A percentile compares a stretch with the other conserved stretches of the same genome.
phyloP scores from a whole-genome alignment of 1,284 basidiomycete species.

The Ceratobasidium papillatum region DNA sequence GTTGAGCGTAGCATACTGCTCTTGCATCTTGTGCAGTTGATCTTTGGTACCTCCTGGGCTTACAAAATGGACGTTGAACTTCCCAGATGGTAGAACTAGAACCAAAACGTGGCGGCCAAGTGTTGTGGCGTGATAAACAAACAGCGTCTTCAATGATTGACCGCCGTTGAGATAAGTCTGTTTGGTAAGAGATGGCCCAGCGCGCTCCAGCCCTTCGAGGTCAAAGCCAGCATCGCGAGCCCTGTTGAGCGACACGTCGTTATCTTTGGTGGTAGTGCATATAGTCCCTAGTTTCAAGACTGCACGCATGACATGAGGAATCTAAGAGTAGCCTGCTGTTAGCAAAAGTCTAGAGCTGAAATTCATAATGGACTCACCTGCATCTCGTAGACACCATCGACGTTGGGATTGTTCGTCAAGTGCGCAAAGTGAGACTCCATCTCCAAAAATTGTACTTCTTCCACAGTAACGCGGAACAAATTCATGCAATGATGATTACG shows the following conservation, averaged over 20 bases:
- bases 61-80: slow-evolving; percentile 86
- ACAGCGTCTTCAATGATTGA: slow-evolving; percentile 78
- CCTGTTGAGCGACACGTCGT: slow-evolving; percentile 76
- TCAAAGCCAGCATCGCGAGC: slow-evolving; percentile 88
- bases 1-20: slow-evolving; percentile 71
- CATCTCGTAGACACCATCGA: slow-evolving; percentile 94
- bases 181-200: slow-evolving; percentile 65
- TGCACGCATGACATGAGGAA: slow-evolving; percentile 86
- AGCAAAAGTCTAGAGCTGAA: neutral
- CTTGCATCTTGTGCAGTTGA: slow-evolving; percentile 77
- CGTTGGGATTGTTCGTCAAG: slow-evolving; percentile 92
- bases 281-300: slow-evolving; percentile 86
- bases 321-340: slow-evolving; percentile 55
- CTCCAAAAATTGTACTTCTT: slow-evolving; percentile 84
- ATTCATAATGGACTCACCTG: slow-evolving; percentile 63
- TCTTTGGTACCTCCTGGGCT: slow-evolving; percentile 89
- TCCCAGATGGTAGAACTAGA: slow-evolving; percentile 80
- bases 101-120: slow-evolving; percentile 89
- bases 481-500: slow-evolving; percentile 80
- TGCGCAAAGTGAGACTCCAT: slow-evolving; percentile 92
- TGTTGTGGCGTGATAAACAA: slow-evolving; percentile 84
- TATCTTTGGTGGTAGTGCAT: slow-evolving; percentile 74
- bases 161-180: slow-evolving; percentile 83
- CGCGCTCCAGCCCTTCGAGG: slow-evolving; percentile 80
- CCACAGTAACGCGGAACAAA: slow-evolving; percentile 84